A percentile compares a stretch with the other conserved stretches of the same genome.
Evolutionary conservation across 2,329 filamentous ascomycete species (phyloP).

Genomic region (Catunica adiposa): DNA sequence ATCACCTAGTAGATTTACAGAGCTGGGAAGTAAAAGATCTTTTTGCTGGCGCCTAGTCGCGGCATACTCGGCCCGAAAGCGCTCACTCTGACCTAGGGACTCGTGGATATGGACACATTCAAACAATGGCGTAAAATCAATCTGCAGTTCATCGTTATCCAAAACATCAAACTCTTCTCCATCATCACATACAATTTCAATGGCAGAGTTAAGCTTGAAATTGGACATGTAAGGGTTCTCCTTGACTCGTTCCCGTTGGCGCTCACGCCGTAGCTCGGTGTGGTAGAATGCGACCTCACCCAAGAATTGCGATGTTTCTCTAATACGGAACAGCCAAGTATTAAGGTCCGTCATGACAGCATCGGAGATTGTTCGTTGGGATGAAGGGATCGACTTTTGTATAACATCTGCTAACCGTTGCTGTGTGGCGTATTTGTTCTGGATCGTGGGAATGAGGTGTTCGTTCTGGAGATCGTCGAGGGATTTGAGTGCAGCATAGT

Average conservation of each 20-base stretch:
- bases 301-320: conserved; percentile 88
- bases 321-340: conserved; percentile 87
- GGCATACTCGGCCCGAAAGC: conserved; percentile 82
- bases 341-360: conserved; percentile 95
- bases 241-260: conserved; percentile 70
- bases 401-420: conserved; percentile 93
- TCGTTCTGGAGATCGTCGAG: conserved; percentile 94
- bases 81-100: conserved; percentile 79
- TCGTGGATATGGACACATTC: conserved; percentile 95
- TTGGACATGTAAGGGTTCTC: conserved; percentile 56
- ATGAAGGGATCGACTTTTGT: conserved; percentile 84
- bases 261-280: conserved; percentile 67
- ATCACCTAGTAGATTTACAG: conserved; percentile 62
- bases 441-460: conserved; percentile 56
- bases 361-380: conserved; percentile 83
- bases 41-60: conserved; percentile 81
- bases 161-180: conserved; percentile 89
- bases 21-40: conserved; percentile 65
- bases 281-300: conserved; percentile 96
- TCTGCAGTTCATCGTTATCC: conserved; percentile 85
- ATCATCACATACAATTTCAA: conserved; percentile 90
- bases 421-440: conserved; percentile 76
- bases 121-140: conserved; percentile 86
- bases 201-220: conserved; percentile 88
- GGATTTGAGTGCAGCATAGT: conserved; percentile 85